Conservation (phyloP, 768 basidiomycete species). For the Nidularia pulvinata region DNA sequence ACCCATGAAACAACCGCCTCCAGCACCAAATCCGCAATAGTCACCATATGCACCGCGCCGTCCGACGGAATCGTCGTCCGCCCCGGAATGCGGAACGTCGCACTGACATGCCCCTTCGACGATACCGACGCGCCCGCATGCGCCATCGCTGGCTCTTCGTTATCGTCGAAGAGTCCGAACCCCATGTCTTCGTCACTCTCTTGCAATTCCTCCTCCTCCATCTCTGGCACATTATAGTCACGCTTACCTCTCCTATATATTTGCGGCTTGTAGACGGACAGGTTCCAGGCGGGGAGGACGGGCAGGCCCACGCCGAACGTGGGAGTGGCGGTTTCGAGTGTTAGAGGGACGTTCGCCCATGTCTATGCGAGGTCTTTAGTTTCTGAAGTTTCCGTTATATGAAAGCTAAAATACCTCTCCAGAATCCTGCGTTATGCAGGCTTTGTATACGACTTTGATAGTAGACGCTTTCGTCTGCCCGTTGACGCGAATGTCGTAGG, state of each 20-base stretch:
- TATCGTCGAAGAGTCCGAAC: too few species aligned
- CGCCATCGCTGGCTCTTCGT: too few species aligned
- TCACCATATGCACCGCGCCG: constrained; percentile 28
- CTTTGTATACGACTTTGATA: constrained; percentile 34
- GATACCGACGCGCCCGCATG: too few species aligned
- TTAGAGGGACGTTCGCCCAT: constrained; percentile 30
- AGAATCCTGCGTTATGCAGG: constrained; percentile 31
- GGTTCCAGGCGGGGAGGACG: constrained; percentile 21
- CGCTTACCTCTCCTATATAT: too few species aligned
- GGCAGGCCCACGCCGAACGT: constrained; percentile 26
- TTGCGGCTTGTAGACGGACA: constrained; percentile 1
- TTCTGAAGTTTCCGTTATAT: neutral
- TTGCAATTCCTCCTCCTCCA: too few species aligned
- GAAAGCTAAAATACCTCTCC: constrained; percentile 32
- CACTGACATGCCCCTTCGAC: constrained; percentile 20
- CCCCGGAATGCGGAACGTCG: constrained; percentile 32
- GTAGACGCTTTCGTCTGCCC: constrained; percentile 28
- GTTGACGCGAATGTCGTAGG: constrained; percentile 37
- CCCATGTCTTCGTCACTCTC: too few species aligned
- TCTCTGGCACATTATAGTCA: too few species aligned
- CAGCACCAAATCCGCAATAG: constrained; percentile 24
- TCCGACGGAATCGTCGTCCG: constrained; percentile 29
- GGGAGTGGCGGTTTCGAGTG: constrained; percentile 30
- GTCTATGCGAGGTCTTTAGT: constrained; percentile 12
- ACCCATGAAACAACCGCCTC: constrained; percentile 33